Conservation (phyloP, 1,284 basidiomycete species). For the Ustilago shanxiensis region DNA sequence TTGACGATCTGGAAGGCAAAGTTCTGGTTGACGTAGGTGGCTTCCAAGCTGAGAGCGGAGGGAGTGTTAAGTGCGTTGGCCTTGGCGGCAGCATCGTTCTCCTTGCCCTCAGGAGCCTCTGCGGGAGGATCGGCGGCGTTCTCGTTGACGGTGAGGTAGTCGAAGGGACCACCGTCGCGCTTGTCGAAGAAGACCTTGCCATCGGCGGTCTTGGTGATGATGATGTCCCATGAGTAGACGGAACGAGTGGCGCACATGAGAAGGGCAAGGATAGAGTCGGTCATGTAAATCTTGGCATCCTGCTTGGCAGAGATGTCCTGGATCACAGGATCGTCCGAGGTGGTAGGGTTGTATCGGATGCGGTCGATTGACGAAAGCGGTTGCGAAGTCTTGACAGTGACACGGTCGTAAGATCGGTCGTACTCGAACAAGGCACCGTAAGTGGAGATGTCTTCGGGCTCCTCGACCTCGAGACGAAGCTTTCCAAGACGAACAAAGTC, state of each 20-base stretch:
- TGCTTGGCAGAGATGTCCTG: slow-evolving; percentile 58
- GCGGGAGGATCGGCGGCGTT: slow-evolving; percentile 95
- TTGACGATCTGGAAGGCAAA: slow-evolving; percentile 95
- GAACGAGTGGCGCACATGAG: slow-evolving; percentile 96
- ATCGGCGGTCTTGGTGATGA: slow-evolving; percentile 87
- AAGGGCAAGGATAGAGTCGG: slow-evolving; percentile 93
- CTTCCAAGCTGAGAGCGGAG: slow-evolving; percentile 92
- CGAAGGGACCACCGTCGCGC: slow-evolving; percentile 89
- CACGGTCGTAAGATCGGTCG: slow-evolving; percentile 94
- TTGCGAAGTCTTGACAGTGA: slow-evolving; percentile 87
- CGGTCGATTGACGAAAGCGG: slow-evolving; percentile 92
- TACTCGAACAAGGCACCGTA: slow-evolving; percentile 93
- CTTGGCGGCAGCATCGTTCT: slow-evolving; percentile 56
- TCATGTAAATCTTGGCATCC: slow-evolving; percentile 90
- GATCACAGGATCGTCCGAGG: slow-evolving; percentile 87
- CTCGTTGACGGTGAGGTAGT: slow-evolving; percentile 98
- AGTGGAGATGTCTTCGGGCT: slow-evolving; percentile 73
- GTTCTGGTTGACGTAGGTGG: slow-evolving; percentile 99
- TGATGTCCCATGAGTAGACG: slow-evolving; percentile 99
- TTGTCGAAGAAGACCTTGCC: slow-evolving; percentile 97
- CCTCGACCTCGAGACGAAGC: slow-evolving; percentile 84
- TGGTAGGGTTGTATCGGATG: slow-evolving; percentile 96
- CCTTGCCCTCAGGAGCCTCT: slow-evolving; percentile 73
- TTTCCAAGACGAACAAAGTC: slow-evolving; percentile 94
- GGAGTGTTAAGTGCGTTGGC: slow-evolving; percentile 90